Evolutionary conservation across 2,329 filamentous ascomycete genomes (phyloP).

Genomic region (Colletotrichum aenigma): DNA sequence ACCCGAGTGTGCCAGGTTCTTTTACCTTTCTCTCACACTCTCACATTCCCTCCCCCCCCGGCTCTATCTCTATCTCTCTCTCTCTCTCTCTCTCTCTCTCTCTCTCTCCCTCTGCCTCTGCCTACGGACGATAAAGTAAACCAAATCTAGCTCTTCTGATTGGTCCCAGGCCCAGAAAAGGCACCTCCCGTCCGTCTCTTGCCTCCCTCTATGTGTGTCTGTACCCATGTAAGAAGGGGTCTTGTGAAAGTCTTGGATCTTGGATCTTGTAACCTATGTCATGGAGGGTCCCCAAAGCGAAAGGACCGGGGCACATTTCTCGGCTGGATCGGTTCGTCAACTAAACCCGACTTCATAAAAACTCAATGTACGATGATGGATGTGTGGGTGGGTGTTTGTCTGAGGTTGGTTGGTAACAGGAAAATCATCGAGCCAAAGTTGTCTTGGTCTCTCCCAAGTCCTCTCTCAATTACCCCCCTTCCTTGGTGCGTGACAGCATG

Average conservation of each 20-base stretch:
- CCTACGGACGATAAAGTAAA: background rate
- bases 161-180: background rate
- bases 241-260: background rate
- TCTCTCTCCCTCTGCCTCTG: background rate
- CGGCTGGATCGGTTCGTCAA: background rate
- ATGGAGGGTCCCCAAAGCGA: background rate
- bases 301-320: background rate
- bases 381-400: background rate
- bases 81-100: background rate
- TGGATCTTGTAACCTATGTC: background rate
- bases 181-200: background rate
- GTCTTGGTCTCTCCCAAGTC: background rate
- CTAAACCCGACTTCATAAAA: background rate
- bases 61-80: background rate
- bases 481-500: background rate
- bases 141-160: background rate
- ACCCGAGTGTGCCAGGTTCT: background rate
- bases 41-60: background rate
- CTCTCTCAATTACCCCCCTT: background rate
- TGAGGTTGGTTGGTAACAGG: background rate
- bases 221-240: background rate
- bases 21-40: background rate
- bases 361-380: background rate
- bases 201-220: background rate
- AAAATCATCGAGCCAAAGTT: background rate